Conservation (phyloP, 768 basidiomycete genomes). For the Collybiopsis confluens region DNA sequence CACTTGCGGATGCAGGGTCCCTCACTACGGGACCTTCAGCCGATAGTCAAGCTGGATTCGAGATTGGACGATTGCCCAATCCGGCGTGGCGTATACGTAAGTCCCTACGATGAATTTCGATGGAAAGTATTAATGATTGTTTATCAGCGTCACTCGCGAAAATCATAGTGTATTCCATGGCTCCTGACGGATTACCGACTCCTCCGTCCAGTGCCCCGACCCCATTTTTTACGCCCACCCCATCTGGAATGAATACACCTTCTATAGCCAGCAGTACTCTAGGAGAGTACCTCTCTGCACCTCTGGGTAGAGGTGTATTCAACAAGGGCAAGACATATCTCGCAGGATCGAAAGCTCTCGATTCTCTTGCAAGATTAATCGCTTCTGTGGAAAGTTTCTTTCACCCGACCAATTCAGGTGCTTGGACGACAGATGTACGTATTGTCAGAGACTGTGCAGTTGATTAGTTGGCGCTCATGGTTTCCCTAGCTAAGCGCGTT, state of each 20-base stretch:
- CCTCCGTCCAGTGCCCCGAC: constrained; percentile 64
- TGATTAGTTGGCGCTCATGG: not conserved
- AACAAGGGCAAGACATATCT: constrained; percentile 53
- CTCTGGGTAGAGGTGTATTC: constrained; percentile 43
- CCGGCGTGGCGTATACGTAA: constrained; percentile 69
- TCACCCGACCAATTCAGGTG: constrained; percentile 84
- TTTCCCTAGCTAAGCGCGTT: constrained; percentile 67
- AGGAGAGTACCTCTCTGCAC: constrained; percentile 57
- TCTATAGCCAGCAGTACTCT: constrained; percentile 40
- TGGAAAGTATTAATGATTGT: not conserved
- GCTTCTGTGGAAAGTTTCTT: constrained; percentile 89
- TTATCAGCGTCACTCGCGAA: constrained; percentile 69
- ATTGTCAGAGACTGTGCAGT: constrained; percentile 13
- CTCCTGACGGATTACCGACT: constrained; percentile 53
- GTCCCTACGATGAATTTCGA: constrained; percentile 20
- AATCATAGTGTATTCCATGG: constrained; percentile 89
- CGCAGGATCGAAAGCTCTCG: constrained; percentile 82
- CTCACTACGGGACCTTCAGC: constrained; percentile 72
- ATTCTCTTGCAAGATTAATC: constrained; percentile 80
- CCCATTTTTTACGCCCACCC: constrained; percentile 67
- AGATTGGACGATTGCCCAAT: constrained; percentile 69
- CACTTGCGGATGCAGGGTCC: constrained; percentile 68
- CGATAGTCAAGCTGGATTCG: constrained; percentile 69
- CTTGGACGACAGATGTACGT: constrained; percentile 73
- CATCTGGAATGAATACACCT: constrained; percentile 60